Percentiles rank a stretch among this genome's conserved stretches.
These are phyloP conservation scores for Kodamaea fukazawae DNA, from an alignment of 805 yeast species.

Conservation along the genomic window DNA sequence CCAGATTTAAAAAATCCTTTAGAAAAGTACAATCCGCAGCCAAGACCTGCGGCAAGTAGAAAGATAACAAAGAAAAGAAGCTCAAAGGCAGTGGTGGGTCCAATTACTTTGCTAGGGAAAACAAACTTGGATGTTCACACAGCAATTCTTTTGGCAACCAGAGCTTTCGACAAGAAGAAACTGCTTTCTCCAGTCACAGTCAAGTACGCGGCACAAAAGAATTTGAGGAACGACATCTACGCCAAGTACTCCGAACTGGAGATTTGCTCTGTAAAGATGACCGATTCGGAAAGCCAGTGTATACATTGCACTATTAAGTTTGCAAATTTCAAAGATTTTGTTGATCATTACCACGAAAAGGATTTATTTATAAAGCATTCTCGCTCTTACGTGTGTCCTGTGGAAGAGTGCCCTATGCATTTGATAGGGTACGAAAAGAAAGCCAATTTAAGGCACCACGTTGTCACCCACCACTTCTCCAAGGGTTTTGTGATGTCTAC, in stretches of 20 bases:
- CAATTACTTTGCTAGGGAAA: constrained; percentile 2
- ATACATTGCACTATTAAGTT: constrained; percentile 34
- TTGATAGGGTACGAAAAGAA: constrained; percentile 36
- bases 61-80: background rate
- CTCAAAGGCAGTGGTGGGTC: constrained; percentile 1
- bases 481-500: constrained; percentile 15
- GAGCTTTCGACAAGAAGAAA: constrained; percentile 3
- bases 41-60: too few species aligned
- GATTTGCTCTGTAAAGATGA: constrained; percentile 3
- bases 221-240: background rate
- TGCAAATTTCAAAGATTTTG: constrained; percentile 25
- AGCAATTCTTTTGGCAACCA: constrained; percentile 7
- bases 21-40: too few species aligned
- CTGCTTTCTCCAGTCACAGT: background rate
- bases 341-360: constrained; percentile 34
- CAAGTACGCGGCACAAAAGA: background rate
- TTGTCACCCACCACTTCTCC: constrained; percentile 23
- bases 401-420: constrained; percentile 39
- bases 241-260: background rate
- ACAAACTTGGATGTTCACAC: constrained; percentile 9
- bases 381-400: constrained; percentile 33
- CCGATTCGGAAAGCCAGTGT: constrained; percentile 11
- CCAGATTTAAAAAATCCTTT: too few species aligned
- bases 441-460: constrained; percentile 29
- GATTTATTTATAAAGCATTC: constrained; percentile 17